Percentiles rank a stretch among this genome's conserved stretches.
Conservation (phyloP, 1,284 basidiomycete species). For the Microbotryomycetes sp. region DNA sequence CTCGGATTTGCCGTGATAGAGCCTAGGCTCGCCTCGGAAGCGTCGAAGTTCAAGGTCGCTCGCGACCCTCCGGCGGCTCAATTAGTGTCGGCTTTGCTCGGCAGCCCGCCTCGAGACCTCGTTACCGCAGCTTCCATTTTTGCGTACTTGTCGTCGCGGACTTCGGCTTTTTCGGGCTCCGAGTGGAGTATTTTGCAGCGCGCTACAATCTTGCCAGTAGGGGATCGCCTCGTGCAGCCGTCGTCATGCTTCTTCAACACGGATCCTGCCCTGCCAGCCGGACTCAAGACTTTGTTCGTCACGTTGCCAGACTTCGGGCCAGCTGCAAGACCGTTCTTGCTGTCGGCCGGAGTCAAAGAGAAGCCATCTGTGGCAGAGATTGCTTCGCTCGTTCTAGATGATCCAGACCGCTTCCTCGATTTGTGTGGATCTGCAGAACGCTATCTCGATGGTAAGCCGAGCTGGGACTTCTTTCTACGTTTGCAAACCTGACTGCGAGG, state of each 20-base stretch:
- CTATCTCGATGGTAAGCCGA: slow-evolving; percentile 28
- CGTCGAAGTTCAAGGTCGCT: slow-evolving; percentile 66
- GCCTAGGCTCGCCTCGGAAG: slow-evolving; percentile 50
- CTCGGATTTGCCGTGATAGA: slow-evolving; percentile 69
- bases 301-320: slow-evolving; percentile 83
- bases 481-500: neutral
- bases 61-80: slow-evolving; percentile 63
- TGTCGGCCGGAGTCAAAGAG: slow-evolving; percentile 75
- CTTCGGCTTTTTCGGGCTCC: slow-evolving; percentile 39
- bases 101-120: slow-evolving; percentile 55
- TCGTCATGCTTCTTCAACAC: slow-evolving; percentile 23
- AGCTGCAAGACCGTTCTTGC: slow-evolving; percentile 73
- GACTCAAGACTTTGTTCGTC: slow-evolving; percentile 58
- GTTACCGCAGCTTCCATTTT: slow-evolving; percentile 62
- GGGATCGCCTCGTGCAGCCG: slow-evolving; percentile 45
- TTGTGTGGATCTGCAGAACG: slow-evolving; percentile 34
- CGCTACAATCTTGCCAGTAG: slow-evolving; percentile 44
- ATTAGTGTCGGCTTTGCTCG: slow-evolving; percentile 59
- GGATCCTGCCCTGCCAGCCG: slow-evolving; percentile 42
- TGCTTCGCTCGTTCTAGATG: slow-evolving; percentile 37
- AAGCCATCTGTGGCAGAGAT: slow-evolving; percentile 80
- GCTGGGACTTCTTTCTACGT: neutral
- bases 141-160: slow-evolving; percentile 57
- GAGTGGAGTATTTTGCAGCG: slow-evolving; percentile 33
- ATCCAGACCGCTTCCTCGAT: slow-evolving; percentile 33